Conservation (phyloP, 768 basidiomycete genomes). For the Xerocomus brunneocitrinus region DNA sequence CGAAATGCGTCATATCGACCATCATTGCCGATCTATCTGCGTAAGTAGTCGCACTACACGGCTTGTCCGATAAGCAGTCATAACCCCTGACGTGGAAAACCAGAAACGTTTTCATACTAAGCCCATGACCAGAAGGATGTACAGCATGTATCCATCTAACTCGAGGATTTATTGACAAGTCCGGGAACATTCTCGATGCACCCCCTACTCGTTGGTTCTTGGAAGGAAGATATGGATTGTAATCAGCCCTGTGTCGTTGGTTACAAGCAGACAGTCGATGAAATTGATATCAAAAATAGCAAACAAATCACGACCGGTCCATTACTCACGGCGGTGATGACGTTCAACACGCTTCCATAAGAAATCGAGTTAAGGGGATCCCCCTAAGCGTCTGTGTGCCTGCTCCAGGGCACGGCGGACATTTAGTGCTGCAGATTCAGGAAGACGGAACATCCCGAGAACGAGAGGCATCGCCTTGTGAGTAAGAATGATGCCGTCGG, state of each 20-base stretch:
- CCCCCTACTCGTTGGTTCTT: background rate
- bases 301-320: background rate
- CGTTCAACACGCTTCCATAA: background rate
- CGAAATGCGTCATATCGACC: background rate
- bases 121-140: background rate
- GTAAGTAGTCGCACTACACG: too few species aligned
- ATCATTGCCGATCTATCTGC: background rate
- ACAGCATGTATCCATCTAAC: background rate
- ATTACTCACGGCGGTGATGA: background rate
- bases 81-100: too few species aligned
- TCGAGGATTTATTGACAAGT: too few species aligned
- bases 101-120: too few species aligned
- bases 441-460: conserved; percentile 42
- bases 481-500: conserved; percentile 42
- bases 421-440: conserved; percentile 42
- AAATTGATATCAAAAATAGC: background rate
- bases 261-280: background rate
- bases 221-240: background rate
- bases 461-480: conserved; percentile 53
- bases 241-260: background rate
- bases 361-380: background rate
- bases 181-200: too few species aligned
- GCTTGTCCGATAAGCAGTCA: too few species aligned
- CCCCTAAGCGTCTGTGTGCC: conserved; percentile 30
- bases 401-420: conserved; percentile 67